Evolutionary conservation across 257 asterid species (phyloP).

Genomic region (Coffea eugenioides): DNA sequence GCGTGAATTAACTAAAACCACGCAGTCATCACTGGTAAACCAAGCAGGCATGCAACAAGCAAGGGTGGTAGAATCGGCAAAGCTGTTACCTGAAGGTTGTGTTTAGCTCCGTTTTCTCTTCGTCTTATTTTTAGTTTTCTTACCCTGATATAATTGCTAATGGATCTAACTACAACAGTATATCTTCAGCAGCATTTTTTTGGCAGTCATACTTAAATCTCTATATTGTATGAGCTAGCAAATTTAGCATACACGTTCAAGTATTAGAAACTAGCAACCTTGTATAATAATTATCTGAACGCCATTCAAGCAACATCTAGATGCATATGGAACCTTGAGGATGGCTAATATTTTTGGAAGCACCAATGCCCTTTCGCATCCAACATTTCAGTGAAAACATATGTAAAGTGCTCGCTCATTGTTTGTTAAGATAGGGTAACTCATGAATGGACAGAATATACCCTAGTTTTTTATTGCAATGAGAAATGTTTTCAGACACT

Average conservation of each 20-base stretch:
- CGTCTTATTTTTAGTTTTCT: not conserved
- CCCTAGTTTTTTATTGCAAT: not conserved
- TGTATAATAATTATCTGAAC: not conserved
- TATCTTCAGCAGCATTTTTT: not conserved
- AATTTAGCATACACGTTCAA: not conserved
- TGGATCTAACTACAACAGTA: not conserved
- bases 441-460: too few relatives aligned
- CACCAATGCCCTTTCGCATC: not conserved
- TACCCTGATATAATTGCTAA: not conserved
- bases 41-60: not conserved
- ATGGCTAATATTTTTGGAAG: not conserved
- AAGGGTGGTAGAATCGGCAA: not conserved
- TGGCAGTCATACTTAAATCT: not conserved
- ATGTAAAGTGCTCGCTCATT: too few relatives aligned
- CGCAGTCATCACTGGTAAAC: not conserved
- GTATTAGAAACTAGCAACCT: too few relatives aligned
- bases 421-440: too few relatives aligned
- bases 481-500: not conserved
- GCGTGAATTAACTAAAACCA: not conserved
- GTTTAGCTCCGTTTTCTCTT: not conserved
- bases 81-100: constrained; percentile 14
- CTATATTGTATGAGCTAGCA: too few relatives aligned
- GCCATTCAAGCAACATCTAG: not conserved
- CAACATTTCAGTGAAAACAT: not conserved
- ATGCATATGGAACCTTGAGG: not conserved